A percentile compares a stretch with the other conserved stretches of the same genome.
Evolutionary conservation across 176 grass and related monocot genomes (phyloP).

Genomic region (Hordeum marinum): DNA sequence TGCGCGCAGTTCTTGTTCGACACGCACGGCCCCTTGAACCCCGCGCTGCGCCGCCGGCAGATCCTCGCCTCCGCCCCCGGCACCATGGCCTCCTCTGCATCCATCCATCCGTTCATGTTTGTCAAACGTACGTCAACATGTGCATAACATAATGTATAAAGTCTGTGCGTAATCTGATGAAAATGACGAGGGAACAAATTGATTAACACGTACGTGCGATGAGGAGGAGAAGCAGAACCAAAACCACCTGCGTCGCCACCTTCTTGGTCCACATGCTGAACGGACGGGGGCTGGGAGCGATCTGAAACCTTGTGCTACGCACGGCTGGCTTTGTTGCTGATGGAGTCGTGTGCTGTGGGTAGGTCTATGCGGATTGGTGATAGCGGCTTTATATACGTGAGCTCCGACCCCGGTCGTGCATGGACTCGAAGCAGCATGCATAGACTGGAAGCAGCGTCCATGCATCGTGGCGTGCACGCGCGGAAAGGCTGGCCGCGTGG

Average conservation of each 20-base stretch:
- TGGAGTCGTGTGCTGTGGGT: not conserved
- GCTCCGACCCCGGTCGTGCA: not conserved
- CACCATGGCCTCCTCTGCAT: slow-evolving; percentile 33
- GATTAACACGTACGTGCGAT: slow-evolving; percentile 14
- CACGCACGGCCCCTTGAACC: slow-evolving; percentile 10
- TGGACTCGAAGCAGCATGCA: not conserved
- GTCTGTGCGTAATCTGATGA: not conserved
- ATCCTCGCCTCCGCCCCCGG: slow-evolving; percentile 35
- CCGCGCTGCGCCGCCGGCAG: slow-evolving; percentile 40
- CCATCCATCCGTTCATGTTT: not conserved
- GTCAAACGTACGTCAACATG: not conserved
- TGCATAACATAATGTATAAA: no score
- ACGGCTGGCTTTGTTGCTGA: no score
- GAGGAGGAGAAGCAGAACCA: slow-evolving; percentile 21
- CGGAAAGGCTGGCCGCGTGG: not conserved
- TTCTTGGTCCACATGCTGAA: slow-evolving; percentile 25
- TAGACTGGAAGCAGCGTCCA: no score
- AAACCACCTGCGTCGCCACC: slow-evolving; percentile 4
- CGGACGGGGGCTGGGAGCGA: not conserved
- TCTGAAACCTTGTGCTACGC: not conserved
- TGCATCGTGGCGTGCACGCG: not conserved
- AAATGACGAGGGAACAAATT: no score
- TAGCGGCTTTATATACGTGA: not conserved
- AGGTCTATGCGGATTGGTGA: not conserved
- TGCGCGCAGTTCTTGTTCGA: slow-evolving; percentile 34